phyloP scores from a whole-genome alignment of 768 basidiomycete species.

The Rhizopogon rudus region DNA sequence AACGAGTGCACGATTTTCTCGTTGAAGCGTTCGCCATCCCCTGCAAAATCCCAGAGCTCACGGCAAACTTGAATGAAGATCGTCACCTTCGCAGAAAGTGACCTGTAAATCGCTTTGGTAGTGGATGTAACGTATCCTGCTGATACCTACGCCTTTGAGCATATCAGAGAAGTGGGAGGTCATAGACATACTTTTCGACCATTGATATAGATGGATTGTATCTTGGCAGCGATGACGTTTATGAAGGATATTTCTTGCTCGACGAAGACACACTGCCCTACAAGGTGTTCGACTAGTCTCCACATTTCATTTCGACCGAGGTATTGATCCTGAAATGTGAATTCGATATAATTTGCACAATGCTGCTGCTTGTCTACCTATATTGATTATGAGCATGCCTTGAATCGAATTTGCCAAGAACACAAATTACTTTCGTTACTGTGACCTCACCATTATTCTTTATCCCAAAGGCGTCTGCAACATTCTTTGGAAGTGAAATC shows the following conservation, averaged over 20 bases:
- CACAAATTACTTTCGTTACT: constrained; percentile 54
- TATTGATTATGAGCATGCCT: neutral
- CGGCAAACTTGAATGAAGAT: constrained; percentile 96
- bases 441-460: constrained; percentile 70
- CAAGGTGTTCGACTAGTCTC: constrained; percentile 79
- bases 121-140: constrained; percentile 74
- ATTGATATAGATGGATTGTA: constrained; percentile 70
- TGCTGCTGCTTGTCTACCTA: constrained; percentile 65
- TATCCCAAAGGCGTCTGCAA: constrained; percentile 66
- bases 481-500: constrained; percentile 72
- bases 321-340: constrained; percentile 93
- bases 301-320: constrained; percentile 97
- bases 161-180: neutral
- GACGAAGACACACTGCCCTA: constrained; percentile 75
- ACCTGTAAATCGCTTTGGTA: constrained; percentile 89
- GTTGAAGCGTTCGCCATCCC: constrained; percentile 92
- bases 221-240: constrained; percentile 76
- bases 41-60: constrained; percentile 95
- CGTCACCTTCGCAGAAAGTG: constrained; percentile 86
- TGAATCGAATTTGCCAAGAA: neutral
- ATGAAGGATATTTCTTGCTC: constrained; percentile 86
- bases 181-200: constrained; percentile 51
- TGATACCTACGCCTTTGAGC: constrained; percentile 47
- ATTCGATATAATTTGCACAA: constrained; percentile 77
- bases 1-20: constrained; percentile 99